Evolutionary conservation across 192 early-diverging fungal species (phyloP).

Genomic region (Phlyctochytrium planicorne): DNA sequence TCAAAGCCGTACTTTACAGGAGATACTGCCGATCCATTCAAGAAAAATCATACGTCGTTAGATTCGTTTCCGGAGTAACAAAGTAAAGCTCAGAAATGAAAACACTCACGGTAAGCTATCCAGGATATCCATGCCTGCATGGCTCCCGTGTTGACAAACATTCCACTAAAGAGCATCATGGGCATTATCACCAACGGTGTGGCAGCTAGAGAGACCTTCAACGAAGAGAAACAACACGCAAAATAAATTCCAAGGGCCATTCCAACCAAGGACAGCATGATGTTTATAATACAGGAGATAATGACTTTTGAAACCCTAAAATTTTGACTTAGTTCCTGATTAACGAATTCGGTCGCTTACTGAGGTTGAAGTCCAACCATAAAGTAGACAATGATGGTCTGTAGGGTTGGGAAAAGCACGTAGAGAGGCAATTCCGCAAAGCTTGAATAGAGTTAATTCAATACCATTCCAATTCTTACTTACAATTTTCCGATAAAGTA

Average conservation of each 20-base stretch:
- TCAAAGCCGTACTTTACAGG: constrained; percentile 59
- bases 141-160: constrained; percentile 1
- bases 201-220: constrained; percentile 33
- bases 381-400: constrained; percentile 47
- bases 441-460: constrained; percentile 16
- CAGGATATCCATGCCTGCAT: constrained; percentile 2
- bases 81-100: constrained; percentile 49
- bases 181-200: constrained; percentile 47
- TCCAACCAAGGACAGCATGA: constrained; percentile 37
- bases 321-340: not conserved
- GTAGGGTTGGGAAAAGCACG: constrained; percentile 39
- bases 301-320: not conserved
- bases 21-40: no score
- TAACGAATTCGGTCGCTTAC: no score
- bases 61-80: constrained; percentile 51
- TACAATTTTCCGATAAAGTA: constrained; percentile 51
- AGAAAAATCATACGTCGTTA: constrained; percentile 44
- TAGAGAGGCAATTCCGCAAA: constrained; percentile 53
- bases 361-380: constrained; percentile 47
- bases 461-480: not conserved
- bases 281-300: not conserved
- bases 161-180: constrained; percentile 38
- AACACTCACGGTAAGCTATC: constrained; percentile 14
- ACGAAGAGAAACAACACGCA: constrained; percentile 33
- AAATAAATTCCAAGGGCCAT: constrained; percentile 50